Base-by-base conservation (phyloP, 139 green algal genomes). In the Chlorella sp. region DNA sequence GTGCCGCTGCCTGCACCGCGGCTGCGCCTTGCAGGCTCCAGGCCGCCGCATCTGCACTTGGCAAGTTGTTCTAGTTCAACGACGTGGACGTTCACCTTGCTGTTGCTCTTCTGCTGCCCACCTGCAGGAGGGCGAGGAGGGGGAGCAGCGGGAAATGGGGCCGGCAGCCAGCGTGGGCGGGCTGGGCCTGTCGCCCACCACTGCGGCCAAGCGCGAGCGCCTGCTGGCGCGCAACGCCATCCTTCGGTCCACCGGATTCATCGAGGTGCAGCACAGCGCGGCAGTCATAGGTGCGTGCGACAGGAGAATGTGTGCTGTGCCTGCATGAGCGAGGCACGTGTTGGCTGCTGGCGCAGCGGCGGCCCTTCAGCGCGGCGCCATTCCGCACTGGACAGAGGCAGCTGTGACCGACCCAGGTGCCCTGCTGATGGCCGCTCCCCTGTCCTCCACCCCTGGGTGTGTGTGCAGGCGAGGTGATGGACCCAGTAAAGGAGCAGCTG, bases 181-280 rank as follows among this genome's bases (percentile, higher is more conserved):
- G 11, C 76, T 82, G 76, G 85, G 83, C 43, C 34, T 88, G 34
- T 93, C 88, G 3, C 86, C 88, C 22, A 79, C 43, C 3, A 67
- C 88, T 22, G 70, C 76, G 24, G 68, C 90, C 28, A 91, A 89
- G 80, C 88, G 90, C 2, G 87, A 91, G 28, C 82, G 85, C 62
- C 65, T 93, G 48, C 41, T 86, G 58, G 82, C 87, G 30, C 89
- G 90, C 80, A 93, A 93, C 79, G 84, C 84, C 69, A 93, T 93
- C 79, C 79, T 93, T 46, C 85, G 89, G 24, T 80, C 81, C 78
- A 93, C 90, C 30, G 90, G 90, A 7, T 93, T 93, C 78, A 83
- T 93, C 34, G 90, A 93, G 41, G 64, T 84, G 64, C 79, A 84
- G 79, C 64, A 65, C 32, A 8, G 30, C 24, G n/a, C 64, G 46